A percentile compares a stretch with the other conserved stretches of the same genome.
Conservation (phyloP, 2,329 filamentous ascomycete species). For the Monosporascus ibericus region DNA sequence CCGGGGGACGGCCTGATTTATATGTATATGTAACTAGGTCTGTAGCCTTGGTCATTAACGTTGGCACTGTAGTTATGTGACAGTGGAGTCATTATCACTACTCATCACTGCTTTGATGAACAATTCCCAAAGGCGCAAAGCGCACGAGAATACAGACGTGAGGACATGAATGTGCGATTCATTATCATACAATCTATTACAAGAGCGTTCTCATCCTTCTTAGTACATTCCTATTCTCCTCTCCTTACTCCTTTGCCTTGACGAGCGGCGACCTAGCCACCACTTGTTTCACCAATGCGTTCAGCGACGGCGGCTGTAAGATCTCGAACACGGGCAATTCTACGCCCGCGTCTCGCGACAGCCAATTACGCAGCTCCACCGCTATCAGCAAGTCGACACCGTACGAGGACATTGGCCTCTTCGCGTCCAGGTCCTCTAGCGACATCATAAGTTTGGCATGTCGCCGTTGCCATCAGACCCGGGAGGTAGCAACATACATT, state of each 20-base stretch:
- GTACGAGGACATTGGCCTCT: not conserved
- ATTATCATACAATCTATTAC: not conserved
- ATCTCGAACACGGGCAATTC: conserved; percentile 1
- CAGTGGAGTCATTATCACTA: no score
- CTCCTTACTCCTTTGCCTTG: not conserved
- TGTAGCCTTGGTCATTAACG: no score
- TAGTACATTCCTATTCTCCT: no score
- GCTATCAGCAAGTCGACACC: not conserved
- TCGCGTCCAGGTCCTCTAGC: not conserved
- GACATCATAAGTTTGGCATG: not conserved
- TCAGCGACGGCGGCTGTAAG: not conserved
- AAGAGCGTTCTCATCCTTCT: not conserved
- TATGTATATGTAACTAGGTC: no score
- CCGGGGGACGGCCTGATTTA: no score
- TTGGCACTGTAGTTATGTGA: no score
- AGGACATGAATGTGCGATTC: no score
- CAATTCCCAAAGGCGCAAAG: no score
- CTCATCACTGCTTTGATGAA: no score
- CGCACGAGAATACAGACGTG: no score
- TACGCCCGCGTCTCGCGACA: not conserved
- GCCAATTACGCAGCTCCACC: not conserved
- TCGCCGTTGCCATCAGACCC: not conserved
- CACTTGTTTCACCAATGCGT: not conserved
- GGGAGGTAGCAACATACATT: not conserved
- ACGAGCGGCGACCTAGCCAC: not conserved